These are phyloP conservation scores for Salvia hispanica DNA, from an alignment of 257 asterid genomes.

Conservation along the genomic window DNA sequence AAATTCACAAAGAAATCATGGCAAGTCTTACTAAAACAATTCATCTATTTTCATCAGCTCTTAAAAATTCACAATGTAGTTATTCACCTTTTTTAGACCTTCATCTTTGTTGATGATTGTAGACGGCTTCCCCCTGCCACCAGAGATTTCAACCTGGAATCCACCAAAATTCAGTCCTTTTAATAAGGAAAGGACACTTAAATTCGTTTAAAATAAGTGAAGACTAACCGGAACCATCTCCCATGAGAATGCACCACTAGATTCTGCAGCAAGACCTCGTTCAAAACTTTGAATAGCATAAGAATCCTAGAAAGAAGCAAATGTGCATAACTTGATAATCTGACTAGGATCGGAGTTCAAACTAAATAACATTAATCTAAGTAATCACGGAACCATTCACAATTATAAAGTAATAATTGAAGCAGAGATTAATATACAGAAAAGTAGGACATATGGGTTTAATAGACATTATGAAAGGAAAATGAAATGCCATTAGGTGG, in stretches of 20 bases:
- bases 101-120: slow-evolving; percentile 71
- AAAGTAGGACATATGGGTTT: background rate
- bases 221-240: slow-evolving; percentile 84
- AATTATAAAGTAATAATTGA: background rate
- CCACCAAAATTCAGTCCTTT: slow-evolving; percentile 19
- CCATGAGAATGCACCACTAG: slow-evolving; percentile 81
- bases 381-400: background rate
- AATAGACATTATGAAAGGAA: background rate
- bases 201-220: background rate
- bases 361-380: background rate
- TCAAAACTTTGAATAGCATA: slow-evolving; percentile 92
- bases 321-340: slow-evolving; percentile 16
- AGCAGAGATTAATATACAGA: slow-evolving; percentile 2
- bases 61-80: background rate
- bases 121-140: slow-evolving; percentile 71
- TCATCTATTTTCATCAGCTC: background rate
- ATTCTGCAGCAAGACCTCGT: slow-evolving; percentile 80
- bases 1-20: slow-evolving; percentile 18
- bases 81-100: slow-evolving; percentile 67
- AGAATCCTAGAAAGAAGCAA: slow-evolving; percentile 55
- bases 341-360: background rate
- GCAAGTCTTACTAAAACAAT: slow-evolving; percentile 9
- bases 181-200: background rate
- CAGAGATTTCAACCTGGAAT: slow-evolving; percentile 74
- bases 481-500: background rate